Percentiles rank a stretch among this genome's conserved stretches.
Evolutionary conservation across 371 early-diverging fungal species (phyloP).

Genomic region (Apophysomyces ossiformis): DNA sequence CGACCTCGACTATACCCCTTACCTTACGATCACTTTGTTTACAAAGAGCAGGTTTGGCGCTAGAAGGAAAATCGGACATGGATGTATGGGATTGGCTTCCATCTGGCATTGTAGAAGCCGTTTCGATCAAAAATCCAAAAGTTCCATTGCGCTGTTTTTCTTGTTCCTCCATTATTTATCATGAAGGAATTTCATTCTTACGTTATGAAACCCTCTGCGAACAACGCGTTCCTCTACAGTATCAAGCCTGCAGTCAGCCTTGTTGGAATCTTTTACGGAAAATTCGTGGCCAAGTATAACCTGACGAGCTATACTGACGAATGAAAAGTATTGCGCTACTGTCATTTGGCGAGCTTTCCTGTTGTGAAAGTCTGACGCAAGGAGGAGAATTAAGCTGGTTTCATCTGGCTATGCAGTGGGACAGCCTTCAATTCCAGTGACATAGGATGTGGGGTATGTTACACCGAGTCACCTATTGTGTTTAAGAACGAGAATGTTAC

Average conservation of each 20-base stretch:
- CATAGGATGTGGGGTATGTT: conserved; percentile 5
- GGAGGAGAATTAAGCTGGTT: too few species aligned
- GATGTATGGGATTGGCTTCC: not conserved
- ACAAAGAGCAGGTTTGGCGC: conserved; percentile 12
- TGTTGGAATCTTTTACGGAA: conserved; percentile 13
- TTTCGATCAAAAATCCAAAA: conserved; percentile 19
- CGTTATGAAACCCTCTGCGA: conserved; percentile 8
- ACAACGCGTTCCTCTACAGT: conserved; percentile 11
- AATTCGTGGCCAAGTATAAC: not conserved
- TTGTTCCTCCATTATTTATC: conserved; percentile 19
- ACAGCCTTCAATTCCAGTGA: too few species aligned
- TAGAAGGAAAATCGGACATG: not conserved
- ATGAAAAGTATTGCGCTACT: too few species aligned
- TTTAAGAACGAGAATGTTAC: too few species aligned
- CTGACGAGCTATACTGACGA: too few species aligned
- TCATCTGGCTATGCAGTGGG: too few species aligned
- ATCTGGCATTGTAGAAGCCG: conserved; percentile 6
- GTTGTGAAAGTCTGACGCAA: too few species aligned
- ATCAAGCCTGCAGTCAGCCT: conserved; percentile 21
- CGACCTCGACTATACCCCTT: not conserved
- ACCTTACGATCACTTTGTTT: conserved; percentile 16
- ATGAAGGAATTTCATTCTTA: conserved; percentile 16
- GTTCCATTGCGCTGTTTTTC: conserved; percentile 14
- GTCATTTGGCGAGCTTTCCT: too few species aligned
- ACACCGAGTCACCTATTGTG: not conserved